Conservation (phyloP, 805 yeast species). For the Yarrowia sp. region DNA sequence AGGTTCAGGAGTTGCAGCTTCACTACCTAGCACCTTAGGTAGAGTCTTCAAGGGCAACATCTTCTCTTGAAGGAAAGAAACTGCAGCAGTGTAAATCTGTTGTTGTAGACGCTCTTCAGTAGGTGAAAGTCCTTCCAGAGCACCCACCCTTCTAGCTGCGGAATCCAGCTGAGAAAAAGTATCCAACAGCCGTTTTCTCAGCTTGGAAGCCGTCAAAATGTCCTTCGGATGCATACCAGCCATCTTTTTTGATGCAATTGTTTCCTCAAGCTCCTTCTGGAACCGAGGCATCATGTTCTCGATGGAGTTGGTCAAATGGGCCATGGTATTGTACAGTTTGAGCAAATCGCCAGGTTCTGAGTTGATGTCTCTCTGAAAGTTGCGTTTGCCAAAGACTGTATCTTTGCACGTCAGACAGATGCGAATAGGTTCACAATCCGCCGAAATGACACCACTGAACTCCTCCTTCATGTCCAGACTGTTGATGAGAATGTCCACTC, state of each 20-base stretch:
- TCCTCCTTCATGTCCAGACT: slow-evolving; percentile 44
- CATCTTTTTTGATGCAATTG: slow-evolving; percentile 46
- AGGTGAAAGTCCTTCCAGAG: slow-evolving; percentile 47
- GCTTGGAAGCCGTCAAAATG: slow-evolving; percentile 50
- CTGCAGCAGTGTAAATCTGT: slow-evolving; percentile 64
- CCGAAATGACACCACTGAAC: slow-evolving; percentile 1
- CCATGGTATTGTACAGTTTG: slow-evolving; percentile 16
- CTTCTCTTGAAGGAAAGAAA: slow-evolving; percentile 69
- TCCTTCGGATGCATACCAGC: slow-evolving; percentile 46
- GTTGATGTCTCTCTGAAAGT: slow-evolving; percentile 54
- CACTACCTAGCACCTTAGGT: slow-evolving; percentile 54
- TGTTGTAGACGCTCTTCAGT: slow-evolving; percentile 57
- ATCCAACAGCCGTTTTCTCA: slow-evolving; percentile 57
- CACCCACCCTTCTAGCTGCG: slow-evolving; percentile 51
- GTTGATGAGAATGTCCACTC: slow-evolving; percentile 52
- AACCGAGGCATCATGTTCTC: slow-evolving; percentile 53
- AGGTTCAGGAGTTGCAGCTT: slow-evolving; percentile 45
- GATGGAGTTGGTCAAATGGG: slow-evolving; percentile 11
- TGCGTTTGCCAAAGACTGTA: slow-evolving; percentile 62
- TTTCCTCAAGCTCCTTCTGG: slow-evolving; percentile 50
- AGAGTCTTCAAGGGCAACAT: slow-evolving; percentile 68
- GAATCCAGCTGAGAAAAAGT: slow-evolving; percentile 61
- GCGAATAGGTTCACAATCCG: slow-evolving; percentile 49
- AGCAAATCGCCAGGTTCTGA: slow-evolving; percentile 47
- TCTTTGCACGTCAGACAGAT: slow-evolving; percentile 76